phyloP scores from a whole-genome alignment of 2,329 filamentous ascomycete species.

The Colletotrichum liaoningense region DNA sequence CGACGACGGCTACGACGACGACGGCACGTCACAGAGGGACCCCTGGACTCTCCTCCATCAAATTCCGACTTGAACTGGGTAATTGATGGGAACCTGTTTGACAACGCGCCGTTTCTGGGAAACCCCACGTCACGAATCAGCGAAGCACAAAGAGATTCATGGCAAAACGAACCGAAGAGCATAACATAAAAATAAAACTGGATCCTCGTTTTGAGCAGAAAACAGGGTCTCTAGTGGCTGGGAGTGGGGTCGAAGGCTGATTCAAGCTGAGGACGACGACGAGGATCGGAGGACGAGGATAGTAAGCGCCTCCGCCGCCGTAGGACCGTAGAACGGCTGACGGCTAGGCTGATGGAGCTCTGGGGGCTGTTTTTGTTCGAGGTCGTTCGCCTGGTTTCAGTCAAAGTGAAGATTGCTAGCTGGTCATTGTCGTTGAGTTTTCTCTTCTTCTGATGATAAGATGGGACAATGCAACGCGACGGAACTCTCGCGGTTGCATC shows the following conservation, averaged over 20 bases:
- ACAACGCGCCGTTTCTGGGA: not conserved
- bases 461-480: slow-evolving; percentile 12
- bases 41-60: not conserved
- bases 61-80: not conserved
- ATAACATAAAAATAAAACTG: not conserved
- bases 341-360: not conserved
- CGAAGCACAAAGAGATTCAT: not conserved
- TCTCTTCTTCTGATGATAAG: slow-evolving; percentile 9
- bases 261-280: not conserved
- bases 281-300: not conserved
- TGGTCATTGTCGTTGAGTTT: not conserved
- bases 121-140: not conserved
- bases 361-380: not conserved
- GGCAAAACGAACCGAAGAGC: not conserved
- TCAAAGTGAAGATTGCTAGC: slow-evolving; percentile 16
- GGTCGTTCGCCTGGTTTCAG: slow-evolving; percentile 22
- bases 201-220: not conserved
- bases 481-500: not conserved
- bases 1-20: not conserved
- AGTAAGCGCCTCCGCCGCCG: not conserved
- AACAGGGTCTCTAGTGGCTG: not conserved
- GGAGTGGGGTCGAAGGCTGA: not conserved
- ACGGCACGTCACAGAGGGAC: not conserved
- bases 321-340: not conserved
- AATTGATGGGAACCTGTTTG: not conserved